Percentiles rank a stretch among this genome's conserved stretches.
Conservation (phyloP, 768 basidiomycete species). For the Coprinopsis strossmayeri region DNA sequence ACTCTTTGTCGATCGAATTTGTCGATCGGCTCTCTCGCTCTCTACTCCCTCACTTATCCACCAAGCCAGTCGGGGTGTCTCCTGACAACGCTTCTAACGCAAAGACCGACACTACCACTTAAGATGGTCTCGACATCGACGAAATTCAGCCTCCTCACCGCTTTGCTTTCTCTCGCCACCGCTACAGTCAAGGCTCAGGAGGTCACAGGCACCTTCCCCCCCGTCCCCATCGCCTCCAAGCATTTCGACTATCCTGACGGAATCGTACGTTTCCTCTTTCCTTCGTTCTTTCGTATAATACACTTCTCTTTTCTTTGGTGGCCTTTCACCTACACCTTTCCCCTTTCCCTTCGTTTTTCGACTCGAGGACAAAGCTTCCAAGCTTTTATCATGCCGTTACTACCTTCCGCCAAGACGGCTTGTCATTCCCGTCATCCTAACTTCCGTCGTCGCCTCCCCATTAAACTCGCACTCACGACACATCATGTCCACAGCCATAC, state of each 20-base stretch:
- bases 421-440: background rate
- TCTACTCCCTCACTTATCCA: too few relatives aligned
- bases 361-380: too few relatives aligned
- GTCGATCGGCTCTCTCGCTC: too few relatives aligned
- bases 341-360: background rate
- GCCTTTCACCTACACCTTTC: background rate
- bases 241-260: slow-evolving; percentile 35
- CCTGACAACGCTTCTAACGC: too few relatives aligned
- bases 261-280: slow-evolving; percentile 27
- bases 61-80: too few relatives aligned
- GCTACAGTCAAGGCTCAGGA: slow-evolving; percentile 21
- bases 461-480: background rate
- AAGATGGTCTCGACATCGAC: too few relatives aligned
- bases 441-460: too few relatives aligned
- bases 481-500: slow-evolving; percentile 25
- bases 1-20: too few relatives aligned
- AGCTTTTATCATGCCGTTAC: background rate
- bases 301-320: background rate
- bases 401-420: too few relatives aligned
- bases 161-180: slow-evolving; percentile 16
- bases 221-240: slow-evolving; percentile 41
- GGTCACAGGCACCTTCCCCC: slow-evolving; percentile 30
- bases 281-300: background rate
- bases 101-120: too few relatives aligned
- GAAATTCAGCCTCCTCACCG: too few relatives aligned